These are phyloP conservation scores for Metroxylon sagu DNA, from an alignment of 176 grass and related monocot species.

Conservation along the genomic window DNA sequence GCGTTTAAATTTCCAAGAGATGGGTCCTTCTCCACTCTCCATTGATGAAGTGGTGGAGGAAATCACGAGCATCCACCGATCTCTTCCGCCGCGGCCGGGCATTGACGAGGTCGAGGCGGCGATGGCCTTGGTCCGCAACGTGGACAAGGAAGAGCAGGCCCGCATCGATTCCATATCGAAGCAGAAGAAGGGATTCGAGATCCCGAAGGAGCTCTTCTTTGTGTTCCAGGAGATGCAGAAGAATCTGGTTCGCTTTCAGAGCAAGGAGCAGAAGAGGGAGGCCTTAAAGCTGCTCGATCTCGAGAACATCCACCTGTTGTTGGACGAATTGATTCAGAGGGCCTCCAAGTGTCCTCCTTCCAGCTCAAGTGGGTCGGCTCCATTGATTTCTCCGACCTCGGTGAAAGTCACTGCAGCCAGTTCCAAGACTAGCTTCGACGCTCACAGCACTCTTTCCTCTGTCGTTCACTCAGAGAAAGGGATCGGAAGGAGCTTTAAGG, in stretches of 20 bases:
- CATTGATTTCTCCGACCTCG: constrained; percentile 20
- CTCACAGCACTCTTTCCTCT: constrained; percentile 12
- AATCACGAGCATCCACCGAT: constrained; percentile 75
- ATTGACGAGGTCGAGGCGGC: constrained; percentile 82
- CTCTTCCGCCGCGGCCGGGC: constrained; percentile 53
- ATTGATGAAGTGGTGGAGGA: constrained; percentile 68
- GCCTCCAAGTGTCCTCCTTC: constrained; percentile 70
- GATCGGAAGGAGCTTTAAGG: constrained; percentile 18
- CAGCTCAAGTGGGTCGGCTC: constrained; percentile 30
- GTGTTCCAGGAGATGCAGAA: constrained; percentile 88
- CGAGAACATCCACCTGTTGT: constrained; percentile 53
- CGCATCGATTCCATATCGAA: constrained; percentile 49
- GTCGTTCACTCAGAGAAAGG: constrained; percentile 25
- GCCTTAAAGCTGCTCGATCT: constrained; percentile 73
- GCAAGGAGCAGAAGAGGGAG: constrained; percentile 83
- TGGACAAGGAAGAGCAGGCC: constrained; percentile 65
- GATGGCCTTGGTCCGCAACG: constrained; percentile 53
- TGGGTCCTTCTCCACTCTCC: constrained; percentile 41
- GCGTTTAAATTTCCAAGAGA: constrained; percentile 6
- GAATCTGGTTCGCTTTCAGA: constrained; percentile 50
- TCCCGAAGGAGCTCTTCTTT: constrained; percentile 90
- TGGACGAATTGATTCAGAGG: constrained; percentile 75
- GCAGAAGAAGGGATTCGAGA: constrained; percentile 35
- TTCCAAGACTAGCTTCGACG: constrained; percentile 8
- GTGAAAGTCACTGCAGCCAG: neutral